phyloP scores from a whole-genome alignment of 2,329 filamentous ascomycete species.

The Eurotiales sp. region DNA sequence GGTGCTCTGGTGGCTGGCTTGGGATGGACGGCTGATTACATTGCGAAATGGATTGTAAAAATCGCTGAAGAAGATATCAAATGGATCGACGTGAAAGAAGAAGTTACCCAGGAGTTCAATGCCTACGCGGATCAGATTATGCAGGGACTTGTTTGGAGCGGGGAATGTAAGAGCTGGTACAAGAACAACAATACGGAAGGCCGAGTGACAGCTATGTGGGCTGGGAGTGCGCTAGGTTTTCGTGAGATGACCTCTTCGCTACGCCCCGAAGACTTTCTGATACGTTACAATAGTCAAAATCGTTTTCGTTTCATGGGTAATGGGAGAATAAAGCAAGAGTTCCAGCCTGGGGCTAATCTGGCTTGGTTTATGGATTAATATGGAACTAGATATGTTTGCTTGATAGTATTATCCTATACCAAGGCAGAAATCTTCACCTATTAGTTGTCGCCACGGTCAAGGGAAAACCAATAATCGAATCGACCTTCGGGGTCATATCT shows the following conservation, averaged over 20 bases:
- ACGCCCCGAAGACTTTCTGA: slow-evolving; percentile 22
- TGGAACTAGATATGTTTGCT: too few species aligned
- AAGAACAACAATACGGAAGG: slow-evolving; percentile 27
- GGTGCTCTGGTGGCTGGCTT: slow-evolving; percentile 23
- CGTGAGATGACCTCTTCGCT: slow-evolving; percentile 18
- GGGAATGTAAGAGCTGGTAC: slow-evolving; percentile 34
- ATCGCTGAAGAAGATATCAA: slow-evolving; percentile 31
- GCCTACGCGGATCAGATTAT: slow-evolving; percentile 32
- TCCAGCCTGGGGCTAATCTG: too few species aligned
- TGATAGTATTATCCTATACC: too few species aligned
- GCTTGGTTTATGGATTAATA: too few species aligned
- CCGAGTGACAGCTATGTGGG: slow-evolving; percentile 20
- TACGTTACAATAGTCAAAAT: slow-evolving; percentile 17
- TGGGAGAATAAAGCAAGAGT: too few species aligned
- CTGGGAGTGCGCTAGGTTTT: slow-evolving; percentile 24
- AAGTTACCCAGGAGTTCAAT: slow-evolving; percentile 33
- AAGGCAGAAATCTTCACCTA: too few species aligned
- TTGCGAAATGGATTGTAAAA: slow-evolving; percentile 30
- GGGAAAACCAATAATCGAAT: too few species aligned
- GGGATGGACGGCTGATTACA: slow-evolving; percentile 27
- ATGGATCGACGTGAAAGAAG: slow-evolving; percentile 33
- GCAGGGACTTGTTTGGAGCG: slow-evolving; percentile 32
- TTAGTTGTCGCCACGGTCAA: too few species aligned
- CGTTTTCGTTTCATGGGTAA: slow-evolving; percentile 22
- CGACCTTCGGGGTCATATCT: neutral